phyloP scores from a whole-genome alignment of 768 basidiomycete species.

The Panus rudis region DNA sequence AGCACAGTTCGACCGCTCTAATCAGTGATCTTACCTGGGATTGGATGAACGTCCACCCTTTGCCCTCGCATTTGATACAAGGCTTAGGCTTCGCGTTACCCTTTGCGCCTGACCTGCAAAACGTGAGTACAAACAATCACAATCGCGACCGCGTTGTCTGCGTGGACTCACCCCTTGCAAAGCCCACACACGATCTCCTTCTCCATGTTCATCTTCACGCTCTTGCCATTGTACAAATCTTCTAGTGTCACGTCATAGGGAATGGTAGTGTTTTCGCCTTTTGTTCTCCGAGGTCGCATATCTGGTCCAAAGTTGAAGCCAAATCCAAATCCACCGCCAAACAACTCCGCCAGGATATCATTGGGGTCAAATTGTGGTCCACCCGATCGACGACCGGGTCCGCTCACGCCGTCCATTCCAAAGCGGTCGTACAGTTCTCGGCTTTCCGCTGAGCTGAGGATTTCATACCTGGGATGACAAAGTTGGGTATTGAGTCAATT shows the following conservation, averaged over 20 bases:
- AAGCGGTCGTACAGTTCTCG: slow-evolving; percentile 66
- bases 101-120: slow-evolving; percentile 67
- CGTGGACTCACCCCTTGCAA: slow-evolving; percentile 67
- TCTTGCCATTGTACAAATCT: slow-evolving; percentile 89
- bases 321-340: slow-evolving; percentile 52
- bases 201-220: slow-evolving; percentile 84
- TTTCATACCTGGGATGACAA: slow-evolving; percentile 58
- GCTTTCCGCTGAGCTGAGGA: slow-evolving; percentile 61
- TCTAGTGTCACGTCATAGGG: slow-evolving; percentile 84
- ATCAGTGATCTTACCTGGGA: slow-evolving; percentile 38
- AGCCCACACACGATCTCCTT: slow-evolving; percentile 69
- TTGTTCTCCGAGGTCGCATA: slow-evolving; percentile 36
- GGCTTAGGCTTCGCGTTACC: slow-evolving; percentile 78
- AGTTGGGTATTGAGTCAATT: not conserved
- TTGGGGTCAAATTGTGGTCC: slow-evolving; percentile 47
- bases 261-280: slow-evolving; percentile 68
- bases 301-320: slow-evolving; percentile 48
- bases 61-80: slow-evolving; percentile 78
- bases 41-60: slow-evolving; percentile 63
- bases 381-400: slow-evolving; percentile 36
- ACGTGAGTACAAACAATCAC: slow-evolving; percentile 6
- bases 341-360: slow-evolving; percentile 74
- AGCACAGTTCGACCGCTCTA: too few relatives aligned
- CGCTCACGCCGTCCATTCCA: slow-evolving; percentile 64
- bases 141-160: slow-evolving; percentile 7